Conservation (phyloP, 202 grass and related monocot genomes). For the Alloteropsis angusta region DNA sequence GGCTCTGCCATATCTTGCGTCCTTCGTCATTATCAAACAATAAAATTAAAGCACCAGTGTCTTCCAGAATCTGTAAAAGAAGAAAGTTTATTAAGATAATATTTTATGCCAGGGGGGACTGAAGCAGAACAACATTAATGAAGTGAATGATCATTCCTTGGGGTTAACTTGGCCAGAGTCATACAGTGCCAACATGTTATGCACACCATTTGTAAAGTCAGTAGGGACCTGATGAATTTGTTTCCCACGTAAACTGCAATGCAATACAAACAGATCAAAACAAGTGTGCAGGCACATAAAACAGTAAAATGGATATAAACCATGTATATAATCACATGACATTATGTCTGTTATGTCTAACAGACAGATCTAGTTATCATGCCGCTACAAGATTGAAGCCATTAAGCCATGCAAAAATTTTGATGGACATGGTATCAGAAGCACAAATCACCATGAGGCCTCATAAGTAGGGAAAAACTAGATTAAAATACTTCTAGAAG, state of each 20-base stretch:
- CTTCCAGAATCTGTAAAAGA: conserved; percentile 68
- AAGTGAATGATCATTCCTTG: conserved; percentile 54
- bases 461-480: background rate
- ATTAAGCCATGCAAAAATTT: background rate
- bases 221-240: conserved; percentile 70
- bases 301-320: conserved; percentile 10
- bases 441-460: background rate
- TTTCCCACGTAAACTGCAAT: conserved; percentile 87
- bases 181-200: conserved; percentile 71
- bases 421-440: background rate
- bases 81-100: conserved; percentile 23
- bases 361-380: background rate
- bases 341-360: background rate
- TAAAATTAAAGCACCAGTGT: conserved; percentile 69
- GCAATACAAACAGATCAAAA: conserved; percentile 22
- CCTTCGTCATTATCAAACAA: conserved; percentile 70
- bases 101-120: conserved; percentile 13
- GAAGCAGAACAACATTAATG: background rate
- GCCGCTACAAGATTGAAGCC: background rate
- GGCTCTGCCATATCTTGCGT: conserved; percentile 68
- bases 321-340: conserved; percentile 10
- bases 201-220: conserved; percentile 65
- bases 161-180: conserved; percentile 89
- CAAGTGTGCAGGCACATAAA: background rate
- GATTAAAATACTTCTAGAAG: background rate